Percentiles rank a stretch among this genome's conserved stretches.
Conservation (phyloP, 208 protist genomes). For the Trypanosoma mega region DNA sequence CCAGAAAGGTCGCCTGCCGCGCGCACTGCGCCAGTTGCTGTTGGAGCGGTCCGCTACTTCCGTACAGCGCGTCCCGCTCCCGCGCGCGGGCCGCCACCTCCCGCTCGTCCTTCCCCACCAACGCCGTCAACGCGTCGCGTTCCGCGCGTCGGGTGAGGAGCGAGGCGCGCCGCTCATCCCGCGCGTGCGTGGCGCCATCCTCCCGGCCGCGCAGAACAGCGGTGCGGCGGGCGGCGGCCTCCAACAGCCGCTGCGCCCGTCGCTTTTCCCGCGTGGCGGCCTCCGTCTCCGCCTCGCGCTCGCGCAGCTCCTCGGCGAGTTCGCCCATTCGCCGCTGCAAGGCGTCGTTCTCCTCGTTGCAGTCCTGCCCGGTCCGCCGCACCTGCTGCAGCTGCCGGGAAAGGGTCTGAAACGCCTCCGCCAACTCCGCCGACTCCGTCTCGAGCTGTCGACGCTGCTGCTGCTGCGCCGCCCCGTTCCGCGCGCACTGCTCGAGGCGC, state of each 20-base stretch:
- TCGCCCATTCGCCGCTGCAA: slow-evolving; percentile 65
- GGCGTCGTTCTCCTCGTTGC: slow-evolving; percentile 84
- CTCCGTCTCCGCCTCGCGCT: slow-evolving; percentile 53
- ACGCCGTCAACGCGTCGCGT: slow-evolving; percentile 32
- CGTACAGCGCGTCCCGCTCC: slow-evolving; percentile 80
- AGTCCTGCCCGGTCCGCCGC: slow-evolving; percentile 83
- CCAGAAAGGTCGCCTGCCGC: slow-evolving; percentile 71
- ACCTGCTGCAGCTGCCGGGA: slow-evolving; percentile 74
- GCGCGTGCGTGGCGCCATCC: slow-evolving; percentile 50
- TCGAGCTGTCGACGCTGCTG: slow-evolving; percentile 38
- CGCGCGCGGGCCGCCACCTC: slow-evolving; percentile 35
- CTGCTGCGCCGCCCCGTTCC: slow-evolving; percentile 49
- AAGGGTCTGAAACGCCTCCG: slow-evolving; percentile 84
- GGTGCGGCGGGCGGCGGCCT: slow-evolving; percentile 71
- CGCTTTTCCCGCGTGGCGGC: slow-evolving; percentile 40
- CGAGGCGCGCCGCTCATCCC: slow-evolving; percentile 37
- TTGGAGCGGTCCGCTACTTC: slow-evolving; percentile 53
- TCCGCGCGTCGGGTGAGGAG: slow-evolving; percentile 54
- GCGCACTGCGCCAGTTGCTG: too few species aligned
- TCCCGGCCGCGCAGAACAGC: slow-evolving; percentile 57
- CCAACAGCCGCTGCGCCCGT: slow-evolving; percentile 58
- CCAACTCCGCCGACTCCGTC: slow-evolving; percentile 48
- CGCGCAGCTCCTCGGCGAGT: slow-evolving; percentile 57
- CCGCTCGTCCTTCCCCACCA: slow-evolving; percentile 43
- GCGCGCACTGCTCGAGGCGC: slow-evolving; percentile 54